phyloP scores from a whole-genome alignment of 306 rosid species.

The Castanea sativa region DNA sequence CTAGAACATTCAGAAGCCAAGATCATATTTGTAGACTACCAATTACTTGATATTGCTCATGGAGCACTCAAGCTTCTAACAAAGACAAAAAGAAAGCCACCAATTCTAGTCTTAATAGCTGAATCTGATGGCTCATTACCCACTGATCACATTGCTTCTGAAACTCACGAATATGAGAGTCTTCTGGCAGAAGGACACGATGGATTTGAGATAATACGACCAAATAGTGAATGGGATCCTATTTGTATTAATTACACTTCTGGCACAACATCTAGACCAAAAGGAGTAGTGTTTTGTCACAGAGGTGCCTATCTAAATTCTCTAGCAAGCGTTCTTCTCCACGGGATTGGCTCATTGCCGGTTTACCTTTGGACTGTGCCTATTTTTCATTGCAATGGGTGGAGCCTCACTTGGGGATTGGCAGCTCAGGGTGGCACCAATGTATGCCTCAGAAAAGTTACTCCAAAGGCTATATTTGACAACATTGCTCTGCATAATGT shows the following conservation, averaged over 20 bases:
- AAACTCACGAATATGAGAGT: constrained; percentile 55
- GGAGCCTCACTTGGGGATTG: constrained; percentile 85
- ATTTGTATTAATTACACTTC: constrained; percentile 83
- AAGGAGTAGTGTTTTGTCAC: constrained; percentile 79
- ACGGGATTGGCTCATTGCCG: constrained; percentile 56
- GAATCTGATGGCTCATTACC: constrained; percentile 42
- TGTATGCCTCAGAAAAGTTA: constrained; percentile 60
- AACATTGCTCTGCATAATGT: constrained; percentile 48
- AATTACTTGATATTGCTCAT: constrained; percentile 50
- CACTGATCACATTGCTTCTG: constrained; percentile 16
- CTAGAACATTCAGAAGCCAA: constrained; percentile 69
- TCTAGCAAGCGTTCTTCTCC: constrained; percentile 62
- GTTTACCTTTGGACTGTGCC: constrained; percentile 90
- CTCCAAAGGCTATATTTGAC: constrained; percentile 59
- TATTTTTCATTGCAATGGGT: constrained; percentile 84
- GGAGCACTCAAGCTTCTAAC: constrained; percentile 49
- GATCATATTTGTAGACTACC: constrained; percentile 66
- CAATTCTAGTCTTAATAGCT: constrained; percentile 51
- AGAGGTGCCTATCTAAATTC: constrained; percentile 84
- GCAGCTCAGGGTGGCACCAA: constrained; percentile 82
- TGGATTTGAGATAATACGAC: constrained; percentile 50
- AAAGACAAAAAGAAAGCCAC: constrained; percentile 26
- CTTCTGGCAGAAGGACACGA: constrained; percentile 39
- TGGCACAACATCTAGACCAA: constrained; percentile 88
- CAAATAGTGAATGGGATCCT: constrained; percentile 76